Evolutionary conservation across 495 filamentous ascomycete genomes (phyloP).

Genomic region (Penicillium lividum): DNA sequence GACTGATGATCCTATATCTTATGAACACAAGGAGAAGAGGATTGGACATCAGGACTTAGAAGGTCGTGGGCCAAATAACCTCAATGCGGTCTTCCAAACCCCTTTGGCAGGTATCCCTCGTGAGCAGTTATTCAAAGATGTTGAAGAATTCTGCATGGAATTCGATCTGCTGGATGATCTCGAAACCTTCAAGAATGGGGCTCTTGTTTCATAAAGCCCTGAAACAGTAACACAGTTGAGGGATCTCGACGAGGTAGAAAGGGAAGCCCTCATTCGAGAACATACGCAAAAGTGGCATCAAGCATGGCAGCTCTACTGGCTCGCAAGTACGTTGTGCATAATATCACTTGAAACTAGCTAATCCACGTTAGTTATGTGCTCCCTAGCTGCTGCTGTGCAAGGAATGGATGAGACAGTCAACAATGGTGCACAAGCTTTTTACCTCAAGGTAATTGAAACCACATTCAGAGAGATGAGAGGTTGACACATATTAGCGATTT

Average conservation of each 20-base stretch:
- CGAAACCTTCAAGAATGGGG: conserved; percentile 52
- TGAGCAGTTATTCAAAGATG: conserved; percentile 48
- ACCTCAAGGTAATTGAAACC: conserved; percentile 37
- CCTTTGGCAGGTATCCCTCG: conserved; percentile 52
- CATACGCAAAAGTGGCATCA: conserved; percentile 58
- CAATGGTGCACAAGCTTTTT: conserved; percentile 75
- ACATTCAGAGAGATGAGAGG: background rate
- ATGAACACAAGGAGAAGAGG: conserved; percentile 16
- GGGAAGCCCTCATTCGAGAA: conserved; percentile 45
- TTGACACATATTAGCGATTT: conserved; percentile 29
- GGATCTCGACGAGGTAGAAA: conserved; percentile 50
- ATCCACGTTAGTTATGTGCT: conserved; percentile 37
- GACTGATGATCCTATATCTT: conserved; percentile 12
- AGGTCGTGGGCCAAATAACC: conserved; percentile 15
- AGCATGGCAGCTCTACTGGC: conserved; percentile 56
- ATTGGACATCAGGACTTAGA: conserved; percentile 23
- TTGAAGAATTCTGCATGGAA: conserved; percentile 50
- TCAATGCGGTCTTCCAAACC: conserved; percentile 47
- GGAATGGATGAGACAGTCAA: conserved; percentile 78
- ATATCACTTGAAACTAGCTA: conserved; percentile 1
- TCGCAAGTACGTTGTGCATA: conserved; percentile 42
- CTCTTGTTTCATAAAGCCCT: conserved; percentile 54
- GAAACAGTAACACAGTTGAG: conserved; percentile 36
- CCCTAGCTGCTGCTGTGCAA: conserved; percentile 56
- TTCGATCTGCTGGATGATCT: conserved; percentile 45